Base-by-base conservation (phyloP, 306 rosid species). In the Alnus glutinosa region DNA sequence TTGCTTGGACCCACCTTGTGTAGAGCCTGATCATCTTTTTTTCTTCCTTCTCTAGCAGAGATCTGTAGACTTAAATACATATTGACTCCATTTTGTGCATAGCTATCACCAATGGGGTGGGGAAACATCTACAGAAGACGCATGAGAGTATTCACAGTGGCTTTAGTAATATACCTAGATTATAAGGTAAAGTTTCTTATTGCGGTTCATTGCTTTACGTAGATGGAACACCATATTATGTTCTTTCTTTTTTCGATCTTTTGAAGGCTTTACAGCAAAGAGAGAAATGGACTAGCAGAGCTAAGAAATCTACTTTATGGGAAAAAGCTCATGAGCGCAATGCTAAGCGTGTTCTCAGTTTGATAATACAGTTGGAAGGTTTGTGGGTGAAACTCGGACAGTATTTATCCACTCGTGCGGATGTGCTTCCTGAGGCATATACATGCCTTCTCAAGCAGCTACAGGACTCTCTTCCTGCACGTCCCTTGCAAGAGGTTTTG, bases 381-480 rank as follows among this genome's bases (percentile, higher is more conserved):
- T 80, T 96, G 92, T 96, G 99, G 99, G 98, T 96, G 81, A 96
- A 96, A 85, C 89, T 96, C 71, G 99, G 99, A 77, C 99, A 96
- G 84, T 96, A 93, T 84, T 78, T 96, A 83, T 96, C 99, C 69
- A 93, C 99, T 15, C 92, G 98, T 49, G 99, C 99, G 55, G 99
- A 96, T 90, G 99, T 96, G 78, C 96, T 96, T 71, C 99, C 99
- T 23, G 83, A 85, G 52, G 92, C 97, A 75, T 96, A 96, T 80
- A 93, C 89, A 71, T 74, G 78, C 44, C 88, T 88, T 83, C 90
- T 96, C 88, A 91, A 63, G 89, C 98, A 91, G 85, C 87, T 96
- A 77, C 99, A 93, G 68, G 99, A 96, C 77, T 92, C 99, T 77
- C 98, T 96, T 77, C 98, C 99, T 77, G 96, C 98, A 84, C 98